Evolutionary conservation across 2,329 filamentous ascomycete genomes (phyloP), one percentile per base, ranked within the genome.

Genomic region (Fusarium hainanense): DNA sequence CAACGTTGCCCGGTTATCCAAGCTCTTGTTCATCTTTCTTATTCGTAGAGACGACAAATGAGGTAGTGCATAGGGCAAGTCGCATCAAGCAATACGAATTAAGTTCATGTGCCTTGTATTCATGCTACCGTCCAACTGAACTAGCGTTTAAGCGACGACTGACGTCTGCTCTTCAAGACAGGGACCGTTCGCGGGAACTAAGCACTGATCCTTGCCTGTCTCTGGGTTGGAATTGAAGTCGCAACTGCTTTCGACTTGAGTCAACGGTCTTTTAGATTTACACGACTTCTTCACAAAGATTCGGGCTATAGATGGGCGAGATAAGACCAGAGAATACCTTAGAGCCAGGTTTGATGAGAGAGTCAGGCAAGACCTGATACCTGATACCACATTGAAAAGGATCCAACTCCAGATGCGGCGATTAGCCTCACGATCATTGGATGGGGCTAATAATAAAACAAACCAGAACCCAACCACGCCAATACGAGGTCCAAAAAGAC

Each of bases 141-240:
- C 41, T 68, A 56, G 56, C n/a, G 52, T 37, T 51, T 47, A 47
- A 55, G 63, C 63, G 57, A 67, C 43, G 46, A 28, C 42, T 48
- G 42, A 51, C 52, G 28, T 43, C 49, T 21, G 43, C 41, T 21
- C 27, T 34, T 44, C 18, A 46, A 60, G 48, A 55, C 61, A 66
- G 63, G 66, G 61, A 49, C 54, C 54, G 56, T 70, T 70, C 64
- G 64, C 58, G 54, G 63, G 57, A 65, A 58, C 55, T 34, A 47
- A 32, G 28, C n/a, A 40, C 20, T 49, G 58, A 42, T 63, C 32
- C 49, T 41, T 52, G 30, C 25, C 37, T 47, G 64, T 60, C 41
- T 65, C 30, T 27, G 23, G 10, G 18, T 8, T 52, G 23, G 49
- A 52, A 41, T 27, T 51, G 8, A 20, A 51, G 23, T 4, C 21